Percentiles rank a stretch among this genome's conserved stretches.
Conservation (phyloP, 495 filamentous ascomycete genomes). For the Venustampulla echinocandica region DNA sequence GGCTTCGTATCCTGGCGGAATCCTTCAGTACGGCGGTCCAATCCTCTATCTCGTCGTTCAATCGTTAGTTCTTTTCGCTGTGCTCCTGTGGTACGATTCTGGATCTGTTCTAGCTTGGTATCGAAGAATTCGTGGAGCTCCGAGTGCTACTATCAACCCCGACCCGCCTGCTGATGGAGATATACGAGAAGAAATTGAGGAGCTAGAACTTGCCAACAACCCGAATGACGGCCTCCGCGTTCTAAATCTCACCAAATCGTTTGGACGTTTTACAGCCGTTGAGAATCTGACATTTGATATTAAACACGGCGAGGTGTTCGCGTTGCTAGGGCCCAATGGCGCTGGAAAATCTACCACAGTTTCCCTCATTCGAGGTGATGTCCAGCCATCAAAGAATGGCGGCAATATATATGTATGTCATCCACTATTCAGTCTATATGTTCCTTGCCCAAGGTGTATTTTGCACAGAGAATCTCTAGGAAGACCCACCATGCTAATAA, state of each 20-base stretch:
- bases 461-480: too few relatives aligned
- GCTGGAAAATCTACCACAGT: slow-evolving; percentile 85
- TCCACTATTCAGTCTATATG: too few relatives aligned
- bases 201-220: slow-evolving; percentile 25
- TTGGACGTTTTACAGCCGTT: slow-evolving; percentile 61
- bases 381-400: slow-evolving; percentile 47
- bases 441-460: too few relatives aligned
- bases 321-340: slow-evolving; percentile 72
- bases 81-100: slow-evolving; percentile 65
- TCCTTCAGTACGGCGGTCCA: slow-evolving; percentile 67
- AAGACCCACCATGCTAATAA: too few relatives aligned
- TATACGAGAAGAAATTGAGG: slow-evolving; percentile 46
- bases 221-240: slow-evolving; percentile 54
- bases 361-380: slow-evolving; percentile 74
- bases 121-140: slow-evolving; percentile 28
- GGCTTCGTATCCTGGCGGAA: slow-evolving; percentile 57
- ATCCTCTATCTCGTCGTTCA: slow-evolving; percentile 71
- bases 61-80: slow-evolving; percentile 51
- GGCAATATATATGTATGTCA: slow-evolving; percentile 52
- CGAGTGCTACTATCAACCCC: slow-evolving; percentile 25
- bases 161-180: slow-evolving; percentile 10
- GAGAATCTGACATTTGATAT: slow-evolving; percentile 78
- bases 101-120: slow-evolving; percentile 40
- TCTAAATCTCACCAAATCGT: slow-evolving; percentile 66
- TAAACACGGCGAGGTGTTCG: slow-evolving; percentile 69